Percentiles rank a stretch among this genome's conserved stretches.
phyloP scores from a whole-genome alignment of 1,284 basidiomycete genomes.

The Thelephora terrestris region DNA sequence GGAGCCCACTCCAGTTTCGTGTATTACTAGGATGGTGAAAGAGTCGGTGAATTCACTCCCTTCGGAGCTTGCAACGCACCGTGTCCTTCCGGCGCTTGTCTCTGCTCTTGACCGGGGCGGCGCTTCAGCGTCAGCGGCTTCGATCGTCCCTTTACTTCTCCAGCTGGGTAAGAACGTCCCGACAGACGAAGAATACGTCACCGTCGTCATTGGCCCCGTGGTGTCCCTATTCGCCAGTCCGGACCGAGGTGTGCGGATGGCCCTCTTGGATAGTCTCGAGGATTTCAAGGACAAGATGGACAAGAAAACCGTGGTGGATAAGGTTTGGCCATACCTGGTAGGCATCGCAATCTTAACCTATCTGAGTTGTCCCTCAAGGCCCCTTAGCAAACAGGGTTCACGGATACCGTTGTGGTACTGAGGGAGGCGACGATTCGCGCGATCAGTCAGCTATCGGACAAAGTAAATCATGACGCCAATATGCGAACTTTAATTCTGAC shows the following conservation, averaged over 20 bases:
- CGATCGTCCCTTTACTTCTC: slow-evolving; percentile 76
- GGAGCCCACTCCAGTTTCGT: neutral
- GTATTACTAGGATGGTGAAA: slow-evolving; percentile 51
- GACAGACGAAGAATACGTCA: slow-evolving; percentile 62
- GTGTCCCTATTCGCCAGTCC: slow-evolving; percentile 80
- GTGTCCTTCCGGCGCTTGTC: slow-evolving; percentile 81
- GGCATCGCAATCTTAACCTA: slow-evolving; percentile 15
- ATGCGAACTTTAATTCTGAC: neutral
- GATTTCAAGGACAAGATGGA: slow-evolving; percentile 86
- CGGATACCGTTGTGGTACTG: slow-evolving; percentile 88
- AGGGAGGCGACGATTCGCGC: slow-evolving; percentile 92
- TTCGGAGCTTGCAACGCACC: slow-evolving; percentile 77
- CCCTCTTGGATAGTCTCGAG: slow-evolving; percentile 76
- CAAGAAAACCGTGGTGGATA: slow-evolving; percentile 74
- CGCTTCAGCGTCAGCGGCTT: slow-evolving; percentile 52
- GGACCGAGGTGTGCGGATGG: slow-evolving; percentile 91
- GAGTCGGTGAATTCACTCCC: slow-evolving; percentile 78
- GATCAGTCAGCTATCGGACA: slow-evolving; percentile 76
- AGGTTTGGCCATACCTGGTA: slow-evolving; percentile 90
- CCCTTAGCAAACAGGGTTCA: slow-evolving; percentile 83
- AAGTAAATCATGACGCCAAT: slow-evolving; percentile 37
- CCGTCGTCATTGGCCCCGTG: slow-evolving; percentile 66
- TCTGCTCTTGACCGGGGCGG: slow-evolving; percentile 81
- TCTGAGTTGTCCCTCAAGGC: slow-evolving; percentile 3
- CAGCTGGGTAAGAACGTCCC: slow-evolving; percentile 66